Base-by-base conservation (phyloP, 371 early-diverging fungal genomes). In the Apophysomyces variabilis region DNA sequence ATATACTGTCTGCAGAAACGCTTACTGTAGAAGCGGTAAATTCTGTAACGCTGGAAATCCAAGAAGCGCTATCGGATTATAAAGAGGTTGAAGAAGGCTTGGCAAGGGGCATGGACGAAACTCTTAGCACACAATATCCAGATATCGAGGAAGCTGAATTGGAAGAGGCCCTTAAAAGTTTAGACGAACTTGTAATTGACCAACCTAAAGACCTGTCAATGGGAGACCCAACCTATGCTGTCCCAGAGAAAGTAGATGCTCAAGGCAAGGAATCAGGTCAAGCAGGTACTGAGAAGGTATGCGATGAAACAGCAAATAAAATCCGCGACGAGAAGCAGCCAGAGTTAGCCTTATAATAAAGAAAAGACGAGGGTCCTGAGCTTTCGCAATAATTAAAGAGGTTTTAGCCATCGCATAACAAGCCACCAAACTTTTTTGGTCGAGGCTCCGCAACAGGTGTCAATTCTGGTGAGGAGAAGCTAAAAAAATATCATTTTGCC, bases 31-130 rank as follows among this genome's bases (percentile, higher is more conserved):
- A 76, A 5, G 61, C 65, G 1, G 77, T 83, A 11, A 79, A 85
- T 50, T 73, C 68, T 16, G 76, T 75, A 0, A 83, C 85, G 79
- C 69, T 77, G 38, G 76, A 74, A 5, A 61, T 87, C 8, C 78
- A 82, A 50, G 74, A 78, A 18, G 69, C 75, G 0, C 72, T 87
- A 6, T 74, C 83, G 4, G 86, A 86, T 60, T 81, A 84, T 57
- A 70, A 69, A n/a, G 85, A 87, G 54, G 74, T 85, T 18, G 85
- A 87, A 36, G 75, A 76, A n/a, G 86, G 85, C 0, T 72, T 87
- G 43, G 58, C 41, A 21, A 45, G 62, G 54, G 78, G 72, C 26
- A 72, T 66, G 50, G 67, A 71, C 16, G 71, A 71, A 58, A 69
- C 46, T 9, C 54, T 50, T 50, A 66, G 45, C 26, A 16, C 39